These are phyloP conservation scores for Leccinum longicurvipes DNA, from an alignment of 768 basidiomycete genomes.

Conservation along the genomic window DNA sequence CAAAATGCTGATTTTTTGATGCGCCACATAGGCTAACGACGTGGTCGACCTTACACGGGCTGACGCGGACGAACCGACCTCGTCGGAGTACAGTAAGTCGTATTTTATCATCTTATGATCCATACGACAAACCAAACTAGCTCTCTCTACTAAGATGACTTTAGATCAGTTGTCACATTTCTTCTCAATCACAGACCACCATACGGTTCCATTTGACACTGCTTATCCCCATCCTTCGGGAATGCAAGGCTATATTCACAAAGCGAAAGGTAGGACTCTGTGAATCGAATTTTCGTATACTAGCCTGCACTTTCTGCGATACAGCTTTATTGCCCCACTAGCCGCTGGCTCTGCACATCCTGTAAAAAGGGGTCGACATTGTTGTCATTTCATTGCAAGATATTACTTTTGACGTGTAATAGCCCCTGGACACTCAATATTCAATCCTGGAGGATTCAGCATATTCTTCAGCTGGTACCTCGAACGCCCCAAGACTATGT, in stretches of 20 bases:
- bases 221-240: background rate
- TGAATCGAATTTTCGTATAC: background rate
- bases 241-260: too few species aligned
- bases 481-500: background rate
- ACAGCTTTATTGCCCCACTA: slow-evolving; percentile 5
- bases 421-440: background rate
- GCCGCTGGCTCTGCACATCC: background rate
- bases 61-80: too few species aligned
- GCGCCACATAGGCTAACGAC: too few species aligned
- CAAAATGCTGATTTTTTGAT: too few species aligned
- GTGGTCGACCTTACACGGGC: too few species aligned
- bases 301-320: background rate
- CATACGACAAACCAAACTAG: too few species aligned
- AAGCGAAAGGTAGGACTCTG: background rate
- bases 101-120: too few species aligned
- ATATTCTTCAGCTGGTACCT: background rate
- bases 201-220: background rate
- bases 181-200: background rate
- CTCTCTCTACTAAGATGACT: too few species aligned
- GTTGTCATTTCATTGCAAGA: background rate
- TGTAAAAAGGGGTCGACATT: background rate
- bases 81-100: too few species aligned
- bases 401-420: background rate
- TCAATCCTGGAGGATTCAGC: slow-evolving; percentile 3
- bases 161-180: too few species aligned